phyloP scores from a whole-genome alignment of 352 stramenopile genomes.

The Globisporangium spinosum region DNA sequence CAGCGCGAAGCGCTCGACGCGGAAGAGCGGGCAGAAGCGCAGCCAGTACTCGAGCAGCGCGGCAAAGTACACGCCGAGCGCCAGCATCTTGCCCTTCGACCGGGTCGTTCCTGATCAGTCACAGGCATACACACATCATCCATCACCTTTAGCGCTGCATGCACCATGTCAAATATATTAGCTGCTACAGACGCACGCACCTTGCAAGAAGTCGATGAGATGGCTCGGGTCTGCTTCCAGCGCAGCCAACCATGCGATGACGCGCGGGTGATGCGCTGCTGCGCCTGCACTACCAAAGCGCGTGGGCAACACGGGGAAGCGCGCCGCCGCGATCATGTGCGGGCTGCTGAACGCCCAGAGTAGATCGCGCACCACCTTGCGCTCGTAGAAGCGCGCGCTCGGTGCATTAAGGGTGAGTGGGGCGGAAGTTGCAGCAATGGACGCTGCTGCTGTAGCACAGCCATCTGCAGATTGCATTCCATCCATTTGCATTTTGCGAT shows the following conservation, averaged over 20 bases:
- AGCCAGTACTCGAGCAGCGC: conserved; percentile 69
- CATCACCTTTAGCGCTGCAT: background rate
- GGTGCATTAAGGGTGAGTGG: background rate
- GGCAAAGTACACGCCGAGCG: conserved; percentile 71
- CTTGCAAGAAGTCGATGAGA: conserved; percentile 50
- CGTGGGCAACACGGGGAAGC: conserved; percentile 45
- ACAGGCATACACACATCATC: background rate
- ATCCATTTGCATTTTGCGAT: background rate
- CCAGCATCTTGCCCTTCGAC: conserved; percentile 32
- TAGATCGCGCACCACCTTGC: conserved; percentile 67
- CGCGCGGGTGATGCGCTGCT: conserved; percentile 19
- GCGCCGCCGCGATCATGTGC: conserved; percentile 40
- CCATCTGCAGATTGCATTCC: background rate
- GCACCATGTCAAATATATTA: background rate
- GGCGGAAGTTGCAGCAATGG: background rate
- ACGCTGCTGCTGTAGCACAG: background rate
- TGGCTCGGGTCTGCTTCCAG: conserved; percentile 39
- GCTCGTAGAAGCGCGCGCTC: conserved; percentile 18
- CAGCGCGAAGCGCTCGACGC: conserved; percentile 39
- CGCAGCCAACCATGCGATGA: conserved; percentile 45
- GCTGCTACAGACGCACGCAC: conserved; percentile 20
- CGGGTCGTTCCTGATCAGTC: conserved; percentile 30
- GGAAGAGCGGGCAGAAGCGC: conserved; percentile 42
- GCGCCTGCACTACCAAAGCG: conserved; percentile 25
- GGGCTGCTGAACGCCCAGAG: conserved; percentile 59